These are phyloP conservation scores for Dothideomycetidae sp. DNA, from an alignment of 2,329 filamentous ascomycete genomes.

Conservation along the genomic window DNA sequence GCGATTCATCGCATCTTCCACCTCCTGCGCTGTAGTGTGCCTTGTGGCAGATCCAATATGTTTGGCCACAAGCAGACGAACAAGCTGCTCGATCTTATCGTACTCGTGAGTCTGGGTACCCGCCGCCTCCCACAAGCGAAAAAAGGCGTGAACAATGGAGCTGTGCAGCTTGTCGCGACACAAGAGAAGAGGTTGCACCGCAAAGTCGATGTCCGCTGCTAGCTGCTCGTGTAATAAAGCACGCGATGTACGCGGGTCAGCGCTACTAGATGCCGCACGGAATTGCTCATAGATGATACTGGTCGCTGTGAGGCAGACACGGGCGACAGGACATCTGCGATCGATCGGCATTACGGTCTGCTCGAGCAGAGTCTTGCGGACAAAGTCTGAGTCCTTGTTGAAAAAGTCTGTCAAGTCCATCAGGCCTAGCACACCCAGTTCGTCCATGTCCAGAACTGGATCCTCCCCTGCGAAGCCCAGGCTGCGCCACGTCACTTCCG, in stretches of 20 bases:
- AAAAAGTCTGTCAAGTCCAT: slow-evolving; percentile 97
- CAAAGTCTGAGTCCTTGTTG: slow-evolving; percentile 77
- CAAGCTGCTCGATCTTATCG: slow-evolving; percentile 79
- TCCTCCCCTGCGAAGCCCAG: slow-evolving; percentile 85
- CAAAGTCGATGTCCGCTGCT: slow-evolving; percentile 63
- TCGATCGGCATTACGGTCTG: slow-evolving; percentile 59
- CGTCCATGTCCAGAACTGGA: slow-evolving; percentile 71
- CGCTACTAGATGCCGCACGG: slow-evolving; percentile 50
- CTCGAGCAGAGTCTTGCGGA: slow-evolving; percentile 81
- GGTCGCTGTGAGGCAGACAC: slow-evolving; percentile 75
- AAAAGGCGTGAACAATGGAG: slow-evolving; percentile 71
- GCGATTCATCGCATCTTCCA: slow-evolving; percentile 77
- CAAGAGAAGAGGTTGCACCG: slow-evolving; percentile 75
- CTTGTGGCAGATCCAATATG: slow-evolving; percentile 71
- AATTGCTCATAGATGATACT: slow-evolving; percentile 89
- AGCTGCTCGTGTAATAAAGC: slow-evolving; percentile 46
- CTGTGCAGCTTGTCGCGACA: slow-evolving; percentile 90
- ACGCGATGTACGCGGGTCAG: slow-evolving; percentile 11
- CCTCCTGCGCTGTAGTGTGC: slow-evolving; percentile 68
- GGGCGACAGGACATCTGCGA: slow-evolving; percentile 73
- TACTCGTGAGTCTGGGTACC: slow-evolving; percentile 77
- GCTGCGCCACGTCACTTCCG: slow-evolving; percentile 73
- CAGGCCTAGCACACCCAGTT: slow-evolving; percentile 80
- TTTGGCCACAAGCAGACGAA: slow-evolving; percentile 79
- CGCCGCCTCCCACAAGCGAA: slow-evolving; percentile 84